A percentile compares a stretch with the other conserved stretches of the same genome.
phyloP scores from a whole-genome alignment of 495 filamentous ascomycete genomes.

The Podospora didyma region DNA sequence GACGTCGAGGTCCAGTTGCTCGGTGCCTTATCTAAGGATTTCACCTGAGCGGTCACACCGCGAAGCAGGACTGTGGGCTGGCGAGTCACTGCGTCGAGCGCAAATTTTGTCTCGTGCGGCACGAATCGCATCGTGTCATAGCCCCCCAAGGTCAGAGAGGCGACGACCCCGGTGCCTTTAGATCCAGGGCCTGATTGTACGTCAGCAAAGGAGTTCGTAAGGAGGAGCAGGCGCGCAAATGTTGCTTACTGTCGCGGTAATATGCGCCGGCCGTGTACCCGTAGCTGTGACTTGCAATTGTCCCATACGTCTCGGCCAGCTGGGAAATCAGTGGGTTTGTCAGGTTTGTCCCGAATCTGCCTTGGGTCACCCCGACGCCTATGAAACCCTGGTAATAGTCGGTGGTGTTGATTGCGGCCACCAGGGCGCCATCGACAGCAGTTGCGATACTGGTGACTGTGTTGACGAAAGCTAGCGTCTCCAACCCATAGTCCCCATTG shows the following conservation, averaged over 20 bases:
- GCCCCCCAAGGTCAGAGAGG: slow-evolving; percentile 59
- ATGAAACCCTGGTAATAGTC: slow-evolving; percentile 55
- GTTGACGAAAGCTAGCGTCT: slow-evolving; percentile 47
- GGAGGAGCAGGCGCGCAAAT: not conserved
- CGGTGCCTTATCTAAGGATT: slow-evolving; percentile 32
- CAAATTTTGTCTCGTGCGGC: slow-evolving; percentile 51
- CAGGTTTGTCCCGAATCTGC: slow-evolving; percentile 36
- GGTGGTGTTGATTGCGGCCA: slow-evolving; percentile 53
- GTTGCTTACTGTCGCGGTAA: slow-evolving; percentile 44
- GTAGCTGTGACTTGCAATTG: slow-evolving; percentile 59
- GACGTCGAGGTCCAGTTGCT: slow-evolving; percentile 37
- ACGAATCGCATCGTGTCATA: slow-evolving; percentile 58
- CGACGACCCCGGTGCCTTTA: slow-evolving; percentile 38
- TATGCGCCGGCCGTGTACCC: slow-evolving; percentile 65
- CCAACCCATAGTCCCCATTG: slow-evolving; percentile 58
- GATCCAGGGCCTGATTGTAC: slow-evolving; percentile 18
- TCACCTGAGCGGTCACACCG: slow-evolving; percentile 49
- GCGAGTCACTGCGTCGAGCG: slow-evolving; percentile 40
- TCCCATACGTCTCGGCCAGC: slow-evolving; percentile 46
- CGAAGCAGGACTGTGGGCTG: slow-evolving; percentile 52
- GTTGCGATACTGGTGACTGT: slow-evolving; percentile 35
- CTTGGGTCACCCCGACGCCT: slow-evolving; percentile 49
- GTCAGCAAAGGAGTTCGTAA: slow-evolving; percentile 18
- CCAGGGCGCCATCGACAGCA: slow-evolving; percentile 42
- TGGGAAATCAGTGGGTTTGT: slow-evolving; percentile 33